Base-by-base conservation (phyloP, 768 basidiomycete species). In the Amanita thiersii region DNA sequence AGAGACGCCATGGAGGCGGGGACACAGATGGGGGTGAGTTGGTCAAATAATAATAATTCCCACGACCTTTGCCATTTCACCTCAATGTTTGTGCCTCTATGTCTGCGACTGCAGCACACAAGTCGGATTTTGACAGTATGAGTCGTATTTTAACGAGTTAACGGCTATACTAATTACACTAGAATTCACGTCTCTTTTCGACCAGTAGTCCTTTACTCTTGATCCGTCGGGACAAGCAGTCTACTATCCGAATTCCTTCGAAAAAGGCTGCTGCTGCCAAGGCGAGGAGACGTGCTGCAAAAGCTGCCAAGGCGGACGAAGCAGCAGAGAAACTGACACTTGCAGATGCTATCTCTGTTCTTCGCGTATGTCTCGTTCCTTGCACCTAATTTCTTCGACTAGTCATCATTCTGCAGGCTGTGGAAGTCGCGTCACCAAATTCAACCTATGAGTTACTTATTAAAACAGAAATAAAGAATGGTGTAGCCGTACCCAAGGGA, bases 401-500 rank as follows among this genome's bases (percentile, higher is more conserved):
- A 19, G 17, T 7, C 29, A 33, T 36, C 7, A 37, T 29, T 19
- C 7, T 18, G 21, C 48, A 96, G 92, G 79, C 92, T 10, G 79
- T 91, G 5, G 88, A 92, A 58, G 81, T 92, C 37, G 70, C 82
- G 4, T 76, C 75, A 38, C 84, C 89, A 3, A 72, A 72, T 39
- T 71, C 86, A 3, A 81, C 82, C 3, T 88, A 86, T 55, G 87
- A 90, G 50, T 64, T 97, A 15, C 77, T 77, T 36, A 67, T 97
- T 46, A 82, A 85, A 51, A 90, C 90, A 1, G 77, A 79, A 46
- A 73, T 85, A 61, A 73, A 79, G 43, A 81, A 81, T 56, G 86
- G 88, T 51, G 68, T 82, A 32, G 74, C 86, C 19, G 80, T 94
- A 12, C 86, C 94, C 6, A 87, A 89, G 56, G 96, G 96, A 2